Percentiles rank a stretch among this genome's conserved stretches.
Evolutionary conservation across 306 rosid genomes (phyloP).

Genomic region (Pyrus communis): DNA sequence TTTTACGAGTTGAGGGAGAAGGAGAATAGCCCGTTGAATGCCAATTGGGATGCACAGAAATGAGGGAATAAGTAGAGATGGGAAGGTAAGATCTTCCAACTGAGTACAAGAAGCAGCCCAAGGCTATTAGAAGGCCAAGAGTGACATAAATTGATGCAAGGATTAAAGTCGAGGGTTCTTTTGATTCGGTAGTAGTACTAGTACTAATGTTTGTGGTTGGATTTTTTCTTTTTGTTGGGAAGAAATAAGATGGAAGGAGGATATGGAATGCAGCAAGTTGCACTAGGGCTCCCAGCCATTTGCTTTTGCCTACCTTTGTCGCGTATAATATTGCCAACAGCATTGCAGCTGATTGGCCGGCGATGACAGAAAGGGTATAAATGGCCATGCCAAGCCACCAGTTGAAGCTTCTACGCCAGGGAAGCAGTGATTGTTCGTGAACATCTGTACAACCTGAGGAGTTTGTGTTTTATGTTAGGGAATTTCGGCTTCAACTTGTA

Average conservation of each 20-base stretch:
- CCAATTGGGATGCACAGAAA: constrained; percentile 35
- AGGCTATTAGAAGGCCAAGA: constrained; percentile 23
- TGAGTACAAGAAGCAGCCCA: constrained; percentile 11
- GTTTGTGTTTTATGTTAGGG: too few relatives aligned
- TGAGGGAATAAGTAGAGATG: constrained; percentile 35
- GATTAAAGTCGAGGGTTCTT: constrained; percentile 4
- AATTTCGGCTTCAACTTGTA: too few relatives aligned
- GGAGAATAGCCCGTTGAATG: constrained; percentile 49
- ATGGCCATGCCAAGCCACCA: constrained; percentile 23
- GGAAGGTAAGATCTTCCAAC: constrained; percentile 32
- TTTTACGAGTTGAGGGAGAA: constrained; percentile 6
- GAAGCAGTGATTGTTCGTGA: not conserved
- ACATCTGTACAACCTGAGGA: not conserved
- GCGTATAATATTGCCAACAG: constrained; percentile 24
- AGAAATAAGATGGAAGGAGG: constrained; percentile 15
- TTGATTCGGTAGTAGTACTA: not conserved
- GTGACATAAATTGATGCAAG: constrained; percentile 12
- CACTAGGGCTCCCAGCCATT: constrained; percentile 25
- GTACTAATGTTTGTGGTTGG: not conserved
- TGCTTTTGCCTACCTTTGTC: constrained; percentile 28
- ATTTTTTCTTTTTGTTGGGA: not conserved
- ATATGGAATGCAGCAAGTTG: constrained; percentile 26
- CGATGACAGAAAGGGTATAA: constrained; percentile 1
- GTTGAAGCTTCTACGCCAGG: not conserved
- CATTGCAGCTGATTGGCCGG: constrained; percentile 19